phyloP scores from a whole-genome alignment of 2,329 filamentous ascomycete genomes.

The Alternaria alternata region DNA sequence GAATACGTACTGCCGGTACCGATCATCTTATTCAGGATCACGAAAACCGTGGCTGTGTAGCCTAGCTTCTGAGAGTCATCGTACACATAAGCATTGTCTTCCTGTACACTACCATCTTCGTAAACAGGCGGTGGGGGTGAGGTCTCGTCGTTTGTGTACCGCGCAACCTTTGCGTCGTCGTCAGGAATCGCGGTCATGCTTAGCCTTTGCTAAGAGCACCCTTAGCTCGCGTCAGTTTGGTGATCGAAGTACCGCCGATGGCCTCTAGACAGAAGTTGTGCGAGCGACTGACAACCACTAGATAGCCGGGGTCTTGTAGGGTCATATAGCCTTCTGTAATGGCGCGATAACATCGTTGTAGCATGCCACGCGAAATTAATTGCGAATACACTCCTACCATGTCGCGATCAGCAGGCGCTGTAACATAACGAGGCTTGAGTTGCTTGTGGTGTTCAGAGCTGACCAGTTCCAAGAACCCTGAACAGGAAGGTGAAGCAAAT shows the following conservation, averaged over 20 bases:
- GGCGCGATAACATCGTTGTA: slow-evolving; percentile 22
- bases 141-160: slow-evolving; percentile 20
- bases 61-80: slow-evolving; percentile 45
- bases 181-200: slow-evolving; percentile 35
- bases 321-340: slow-evolving; percentile 27
- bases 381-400: slow-evolving; percentile 15
- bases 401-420: slow-evolving; percentile 38
- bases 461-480: slow-evolving; percentile 21
- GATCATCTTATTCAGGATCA: slow-evolving; percentile 48
- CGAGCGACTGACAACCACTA: slow-evolving; percentile 20
- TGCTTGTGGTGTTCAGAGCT: slow-evolving; percentile 29
- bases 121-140: slow-evolving; percentile 25
- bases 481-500: slow-evolving; percentile 41
- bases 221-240: neutral
- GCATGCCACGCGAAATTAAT: slow-evolving; percentile 13
- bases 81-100: slow-evolving; percentile 45
- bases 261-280: neutral
- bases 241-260: neutral
- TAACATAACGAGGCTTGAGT: slow-evolving; percentile 38
- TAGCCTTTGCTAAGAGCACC: neutral
- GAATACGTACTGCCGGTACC: slow-evolving; percentile 36
- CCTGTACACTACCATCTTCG: slow-evolving; percentile 37
- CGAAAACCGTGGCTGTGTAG: slow-evolving; percentile 45
- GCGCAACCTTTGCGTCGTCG: slow-evolving; percentile 31
- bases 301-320: slow-evolving; percentile 12